Percentiles rank a stretch among this genome's conserved stretches.
phyloP scores from a whole-genome alignment of 768 basidiomycete genomes.

The Gymnopilus junonius region DNA sequence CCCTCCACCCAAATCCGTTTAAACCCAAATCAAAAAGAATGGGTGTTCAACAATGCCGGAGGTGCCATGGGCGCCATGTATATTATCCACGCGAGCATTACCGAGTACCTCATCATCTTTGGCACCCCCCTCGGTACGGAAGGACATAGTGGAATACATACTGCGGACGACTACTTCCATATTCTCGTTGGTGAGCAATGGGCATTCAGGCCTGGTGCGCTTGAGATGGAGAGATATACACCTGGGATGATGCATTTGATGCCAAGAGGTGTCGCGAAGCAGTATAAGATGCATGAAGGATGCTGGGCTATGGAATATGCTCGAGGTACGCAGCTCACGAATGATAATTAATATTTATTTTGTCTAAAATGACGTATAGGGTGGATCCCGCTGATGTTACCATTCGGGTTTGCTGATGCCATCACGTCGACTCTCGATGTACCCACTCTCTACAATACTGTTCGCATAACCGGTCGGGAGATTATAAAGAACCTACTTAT shows the following conservation, averaged over 20 bases:
- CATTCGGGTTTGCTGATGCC: constrained; percentile 89
- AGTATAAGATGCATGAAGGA: constrained; percentile 97
- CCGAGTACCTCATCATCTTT: constrained; percentile 96
- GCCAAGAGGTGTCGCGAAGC: constrained; percentile 83
- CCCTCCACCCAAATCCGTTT: constrained; percentile 58
- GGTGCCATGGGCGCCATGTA: constrained; percentile 99
- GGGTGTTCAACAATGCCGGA: constrained; percentile 97
- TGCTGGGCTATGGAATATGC: constrained; percentile 98
- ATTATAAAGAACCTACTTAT: constrained; percentile 80
- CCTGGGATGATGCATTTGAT: constrained; percentile 87
- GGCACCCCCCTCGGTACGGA: constrained; percentile 97
- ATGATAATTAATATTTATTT: background rate
- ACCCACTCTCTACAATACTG: constrained; percentile 79
- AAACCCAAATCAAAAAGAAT: constrained; percentile 67
- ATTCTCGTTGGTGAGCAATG: constrained; percentile 95
- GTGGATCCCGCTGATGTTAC: constrained; percentile 97
- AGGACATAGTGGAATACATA: constrained; percentile 92
- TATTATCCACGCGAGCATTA: constrained; percentile 94
- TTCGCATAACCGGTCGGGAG: constrained; percentile 79
- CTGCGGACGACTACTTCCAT: constrained; percentile 98
- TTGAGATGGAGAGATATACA: constrained; percentile 85
- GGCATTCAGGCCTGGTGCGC: constrained; percentile 82
- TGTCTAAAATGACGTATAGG: constrained; percentile 51
- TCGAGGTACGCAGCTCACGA: constrained; percentile 59
- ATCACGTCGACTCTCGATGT: constrained; percentile 90